Evolutionary conservation across 371 early-diverging fungal genomes (phyloP).

Genomic region (Mortierella sp.): DNA sequence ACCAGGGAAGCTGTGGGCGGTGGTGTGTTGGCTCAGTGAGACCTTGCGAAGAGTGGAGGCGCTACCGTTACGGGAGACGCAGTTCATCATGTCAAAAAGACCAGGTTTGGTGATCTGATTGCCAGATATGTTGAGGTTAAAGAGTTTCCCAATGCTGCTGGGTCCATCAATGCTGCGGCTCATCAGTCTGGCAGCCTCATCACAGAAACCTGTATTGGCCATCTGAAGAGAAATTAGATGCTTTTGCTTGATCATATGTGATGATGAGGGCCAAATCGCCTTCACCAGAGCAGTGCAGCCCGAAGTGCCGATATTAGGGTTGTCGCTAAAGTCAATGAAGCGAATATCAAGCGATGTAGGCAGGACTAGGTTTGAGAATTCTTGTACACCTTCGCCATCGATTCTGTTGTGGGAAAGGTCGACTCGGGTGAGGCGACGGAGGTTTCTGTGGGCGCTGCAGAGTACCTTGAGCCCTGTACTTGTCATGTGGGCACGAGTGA

Average conservation of each 20-base stretch:
- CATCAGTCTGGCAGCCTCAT: slow-evolving; percentile 30
- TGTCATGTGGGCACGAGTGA: slow-evolving; percentile 36
- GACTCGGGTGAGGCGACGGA: slow-evolving; percentile 34
- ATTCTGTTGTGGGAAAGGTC: slow-evolving; percentile 42
- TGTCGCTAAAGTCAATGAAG: slow-evolving; percentile 38
- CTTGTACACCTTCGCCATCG: slow-evolving; percentile 47
- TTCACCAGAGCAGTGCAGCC: slow-evolving; percentile 35
- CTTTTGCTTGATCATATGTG: slow-evolving; percentile 26
- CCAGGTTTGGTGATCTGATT: slow-evolving; percentile 46
- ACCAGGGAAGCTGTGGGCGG: slow-evolving; percentile 14
- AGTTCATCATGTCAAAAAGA: slow-evolving; percentile 27
- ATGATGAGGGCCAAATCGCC: slow-evolving; percentile 39
- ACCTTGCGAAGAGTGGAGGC: slow-evolving; percentile 29
- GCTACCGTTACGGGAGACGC: slow-evolving; percentile 13
- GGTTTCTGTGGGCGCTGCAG: slow-evolving; percentile 35
- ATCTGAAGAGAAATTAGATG: slow-evolving; percentile 22
- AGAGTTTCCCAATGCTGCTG: slow-evolving; percentile 19
- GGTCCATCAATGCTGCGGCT: slow-evolving; percentile 18
- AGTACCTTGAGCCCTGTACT: slow-evolving; percentile 46
- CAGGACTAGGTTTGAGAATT: slow-evolving; percentile 25
- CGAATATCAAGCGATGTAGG: slow-evolving; percentile 36
- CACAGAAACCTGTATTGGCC: slow-evolving; percentile 47
- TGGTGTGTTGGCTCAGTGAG: slow-evolving; percentile 26
- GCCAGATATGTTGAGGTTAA: slow-evolving; percentile 30
- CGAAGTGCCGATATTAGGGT: slow-evolving; percentile 36